Evolutionary conservation across 2,329 filamentous ascomycete species (phyloP), one percentile per base, ranked within the genome.

Genomic region (Cordyceps fumosorosea): DNA sequence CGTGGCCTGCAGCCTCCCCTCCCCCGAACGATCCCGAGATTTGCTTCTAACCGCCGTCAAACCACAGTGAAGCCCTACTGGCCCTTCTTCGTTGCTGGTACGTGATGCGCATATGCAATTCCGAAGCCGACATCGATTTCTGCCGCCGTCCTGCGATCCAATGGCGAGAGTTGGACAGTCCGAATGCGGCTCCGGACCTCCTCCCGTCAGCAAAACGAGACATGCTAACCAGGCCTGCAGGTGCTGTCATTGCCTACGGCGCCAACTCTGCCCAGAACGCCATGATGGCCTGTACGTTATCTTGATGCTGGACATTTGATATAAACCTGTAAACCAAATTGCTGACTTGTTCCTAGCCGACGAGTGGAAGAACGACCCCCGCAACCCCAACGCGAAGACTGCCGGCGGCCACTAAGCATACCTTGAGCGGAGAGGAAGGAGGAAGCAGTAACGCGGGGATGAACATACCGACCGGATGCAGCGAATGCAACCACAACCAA

Each of bases 351-450:
- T 26, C 34, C 66, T 70, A 98, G 93, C 87, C 81, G 90, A 90
- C 71, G 91, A 98, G 82, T 97, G 85, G 86, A 96, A 93, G 88
- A 96, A 96, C 83, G 93, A 98, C 80, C 91, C 93, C 69, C 88
- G 93, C 78, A 97, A 97, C 85, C 87, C 87, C 68, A 80, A 82
- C 70, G 77, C 76, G 69, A 83, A 80, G 76, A 68, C 74, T 62
- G 74, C 72, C 64, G 67, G 73, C 53, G 72, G 62, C 81, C 84
- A 74, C 84, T 82, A 73, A 60, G 34, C 37, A 56, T 50, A 61
- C 29, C 51, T 18, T 47, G 32, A 45, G 45, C 24, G 56, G 14
- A 50, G 34, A 34, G 47, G 45, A 40, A 29, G 61, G 51, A 26
- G 47, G 18, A 44, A 45, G n/a, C 26, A 48, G 44, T 47, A 44